Base-by-base conservation (phyloP, 495 filamentous ascomycete genomes). In the Aspergillus nidulans region DNA sequence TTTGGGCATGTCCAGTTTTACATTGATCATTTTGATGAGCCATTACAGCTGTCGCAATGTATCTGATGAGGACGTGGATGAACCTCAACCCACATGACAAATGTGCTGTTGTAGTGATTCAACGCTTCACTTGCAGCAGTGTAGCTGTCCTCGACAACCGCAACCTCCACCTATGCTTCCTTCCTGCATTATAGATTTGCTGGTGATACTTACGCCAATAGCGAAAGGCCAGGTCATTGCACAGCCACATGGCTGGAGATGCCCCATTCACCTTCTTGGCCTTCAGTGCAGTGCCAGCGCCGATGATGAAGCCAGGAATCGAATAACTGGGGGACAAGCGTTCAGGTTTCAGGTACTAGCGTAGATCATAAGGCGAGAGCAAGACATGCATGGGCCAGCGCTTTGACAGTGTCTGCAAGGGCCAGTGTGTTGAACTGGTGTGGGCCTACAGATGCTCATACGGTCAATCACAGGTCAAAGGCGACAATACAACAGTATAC, bases 331-430 rank as follows among this genome's bases (percentile, higher is more conserved):
- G 12, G 13, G 12, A 20, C 19, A 49, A 28, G 21, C 6, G 36
- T 19, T 45, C 53, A 56, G 25, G 53, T 49, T 13, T 44, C 53
- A 55, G 53, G 53, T 49, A 49, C 45, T 43, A 44, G 41, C 13
- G 53, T 49, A 56, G 45, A 44, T 49, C 53, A 56, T 56, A 40
- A 49, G 4, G 45, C 28, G 45, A 43, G n/a, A 16, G 38, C 45
- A 43, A 39, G 32, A 8, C 45, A 44, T 56, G 53, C 53, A 56
- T 56, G 34, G 46, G 32, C 24, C 18, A 25, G 21, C 36, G 53
- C 38, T 19, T 56, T 25, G 38, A 26, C 36, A 56, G 34, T 44
- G 53, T 42, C 53, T 42, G 25, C 53, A 19, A 47, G 36, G 47
- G 47, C 36, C 34, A 19, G 21, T 39, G 19, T 4, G 30, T 24